phyloP scores from a whole-genome alignment of 2,329 filamentous ascomycete genomes.

The Ophiostoma perfectum region DNA sequence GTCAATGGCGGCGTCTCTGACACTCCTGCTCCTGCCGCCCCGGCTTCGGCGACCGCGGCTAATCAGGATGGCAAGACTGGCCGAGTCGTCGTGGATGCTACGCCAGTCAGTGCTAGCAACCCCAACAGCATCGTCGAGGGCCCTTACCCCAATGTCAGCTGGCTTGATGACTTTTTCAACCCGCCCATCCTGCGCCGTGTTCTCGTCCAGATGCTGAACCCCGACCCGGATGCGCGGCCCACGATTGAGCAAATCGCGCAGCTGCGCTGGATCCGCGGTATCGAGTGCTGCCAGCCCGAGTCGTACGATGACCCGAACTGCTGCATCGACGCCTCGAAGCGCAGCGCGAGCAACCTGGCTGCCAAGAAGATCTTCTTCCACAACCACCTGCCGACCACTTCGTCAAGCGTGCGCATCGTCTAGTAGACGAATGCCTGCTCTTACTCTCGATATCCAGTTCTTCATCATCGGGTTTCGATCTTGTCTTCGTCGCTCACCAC shows the following conservation, averaged over 20 bases:
- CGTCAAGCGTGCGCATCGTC: background rate
- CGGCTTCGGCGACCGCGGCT: no score
- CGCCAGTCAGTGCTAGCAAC: slow-evolving; percentile 47
- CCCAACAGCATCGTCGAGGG: slow-evolving; percentile 23
- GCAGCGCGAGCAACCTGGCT: slow-evolving; percentile 46
- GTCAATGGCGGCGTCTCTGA: slow-evolving; percentile 48
- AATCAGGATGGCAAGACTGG: slow-evolving; percentile 30
- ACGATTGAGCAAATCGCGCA: slow-evolving; percentile 63
- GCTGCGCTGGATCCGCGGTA: slow-evolving; percentile 65
- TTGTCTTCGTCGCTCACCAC: background rate
- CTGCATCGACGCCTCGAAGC: slow-evolving; percentile 60
- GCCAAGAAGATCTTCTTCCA: slow-evolving; percentile 32
- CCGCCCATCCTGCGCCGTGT: slow-evolving; percentile 65
- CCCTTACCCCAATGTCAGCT: slow-evolving; percentile 56
- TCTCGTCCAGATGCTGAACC: slow-evolving; percentile 76
- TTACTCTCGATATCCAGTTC: no score
- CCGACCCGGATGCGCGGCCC: slow-evolving; percentile 65
- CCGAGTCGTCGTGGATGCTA: slow-evolving; percentile 11
- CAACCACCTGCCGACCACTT: slow-evolving; percentile 2
- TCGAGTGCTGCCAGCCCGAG: slow-evolving; percentile 75
- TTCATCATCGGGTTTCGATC: background rate
- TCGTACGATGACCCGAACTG: slow-evolving; percentile 56
- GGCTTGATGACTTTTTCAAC: slow-evolving; percentile 60
- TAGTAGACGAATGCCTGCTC: background rate
- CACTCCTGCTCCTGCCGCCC: background rate